Base-by-base conservation (phyloP, 2,329 filamentous ascomycete genomes). In the Paracorniculantispora psalliotae region DNA sequence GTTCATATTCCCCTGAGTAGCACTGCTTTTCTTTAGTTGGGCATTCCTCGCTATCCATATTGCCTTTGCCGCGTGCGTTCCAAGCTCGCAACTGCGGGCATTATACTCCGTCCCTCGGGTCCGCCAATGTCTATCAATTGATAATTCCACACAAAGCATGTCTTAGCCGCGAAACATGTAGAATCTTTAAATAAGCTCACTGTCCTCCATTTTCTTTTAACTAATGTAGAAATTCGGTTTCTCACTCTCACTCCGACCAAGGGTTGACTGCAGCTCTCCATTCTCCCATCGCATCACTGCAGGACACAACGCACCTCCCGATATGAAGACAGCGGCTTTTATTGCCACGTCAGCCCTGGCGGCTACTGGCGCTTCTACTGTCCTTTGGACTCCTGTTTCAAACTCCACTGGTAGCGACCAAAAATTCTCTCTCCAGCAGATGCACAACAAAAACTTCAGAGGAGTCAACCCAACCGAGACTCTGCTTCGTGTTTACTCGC, bases 361-460 rank as follows among this genome's bases (percentile, higher is more conserved):
- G 7, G 26, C 28, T 0, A 30, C 48, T 2, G 56, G 37, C 7
- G 21, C 37, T 6, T 35, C 26, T 19, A 37, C 56, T 13, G 23
- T 28, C 10, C 48, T 35, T 52, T 59, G 56, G 56, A n/a, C 19
- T 21, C 4, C 37, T 2, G 7, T 15, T 1, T 25, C 48, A 4
- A n/a, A 13, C 21, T 25, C 30, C 1, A 7, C 19, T 4, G 23
- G 28, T 10, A 48, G 26, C 2, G 23, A 54, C 33, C 59, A 57
- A 6, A 47, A 56, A 2, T 73, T 74, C 53, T 63, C 63, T 0
- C 47, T 78, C 12, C 47, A 63, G 0, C 69, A 75, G 19, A 63
- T 75, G 3, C 61, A 59, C 41, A 80, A 79, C 60, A 51, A 61
- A 0, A 54, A 62, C 0, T 78, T 71, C 62, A 61, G 61, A 9